Base-by-base conservation (phyloP, 2,329 filamentous ascomycete genomes). In the Reticulascus tulasneorum region DNA sequence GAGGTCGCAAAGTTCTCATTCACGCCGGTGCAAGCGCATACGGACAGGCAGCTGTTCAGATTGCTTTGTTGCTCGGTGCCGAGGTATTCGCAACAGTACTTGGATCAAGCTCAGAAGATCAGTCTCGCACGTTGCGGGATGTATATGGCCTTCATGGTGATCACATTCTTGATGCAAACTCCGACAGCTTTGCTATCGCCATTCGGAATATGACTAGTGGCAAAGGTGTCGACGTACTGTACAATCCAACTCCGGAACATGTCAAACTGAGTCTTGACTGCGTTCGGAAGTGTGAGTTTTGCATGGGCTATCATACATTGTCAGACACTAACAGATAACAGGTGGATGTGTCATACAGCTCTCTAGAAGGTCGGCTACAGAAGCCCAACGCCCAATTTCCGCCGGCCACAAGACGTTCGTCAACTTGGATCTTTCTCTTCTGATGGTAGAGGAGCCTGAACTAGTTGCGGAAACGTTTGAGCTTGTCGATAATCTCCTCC, bases 71-170 rank as follows among this genome's bases (percentile, higher is more conserved):
- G 2, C 43, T 55, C 7, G 66, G 60, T 1, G 62, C 60, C 8
- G 54, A 62, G 3, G 47, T 77, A 3, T 69, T 67, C 36, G 59
- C 56, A 3, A 73, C 66, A 0, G 61, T 69, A 1, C 35, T 52
- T 26, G 60, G 54, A 0, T 33, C 49, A 9, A 40, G 46, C 6
- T 30, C 46, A 2, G 28, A 49, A 1, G 44, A 52, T 2, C 69
- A 78, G 38, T 58, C 56, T 9, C 29, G 50, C 1, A 35, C 60
- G 4, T 48, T 78, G 2, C 34, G 53, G 5, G 15, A 49, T 1
- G 29, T 37, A 0, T 55, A 58, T 27, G 58, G 59, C 0, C 37
- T 77, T 5, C 44, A 50, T 0, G 30, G 53, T 1, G 40, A 57
- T 3, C 56, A 56, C 16, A 66, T 75, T 10, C 44, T 76, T 4